phyloP scores from a whole-genome alignment of 805 yeast genomes.

The Ogataea chonburiensis region DNA sequence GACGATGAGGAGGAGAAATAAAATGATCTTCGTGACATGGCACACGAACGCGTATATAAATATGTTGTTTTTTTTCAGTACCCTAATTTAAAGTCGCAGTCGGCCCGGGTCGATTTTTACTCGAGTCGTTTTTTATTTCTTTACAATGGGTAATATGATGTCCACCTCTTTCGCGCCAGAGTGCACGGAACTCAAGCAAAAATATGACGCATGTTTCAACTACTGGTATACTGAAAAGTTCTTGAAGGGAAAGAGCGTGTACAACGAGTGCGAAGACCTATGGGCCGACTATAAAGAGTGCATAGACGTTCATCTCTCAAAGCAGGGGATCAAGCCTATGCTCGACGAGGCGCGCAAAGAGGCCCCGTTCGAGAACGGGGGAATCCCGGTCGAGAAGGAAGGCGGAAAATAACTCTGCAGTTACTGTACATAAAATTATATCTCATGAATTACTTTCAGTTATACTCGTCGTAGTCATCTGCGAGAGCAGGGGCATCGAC shows the following conservation, averaged over 20 bases:
- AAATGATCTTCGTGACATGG: conserved; percentile 30
- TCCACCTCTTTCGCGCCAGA: conserved; percentile 95
- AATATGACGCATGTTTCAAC: conserved; percentile 91
- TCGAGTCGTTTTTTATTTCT: conserved; percentile 7
- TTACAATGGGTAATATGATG: conserved; percentile 65
- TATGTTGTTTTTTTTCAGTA: conserved; percentile 3
- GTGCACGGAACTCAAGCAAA: conserved; percentile 81
- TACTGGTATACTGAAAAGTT: conserved; percentile 92
- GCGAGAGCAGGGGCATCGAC: conserved; percentile 22
- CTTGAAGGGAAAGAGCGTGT: conserved; percentile 55
- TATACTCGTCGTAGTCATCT: conserved; percentile 34
- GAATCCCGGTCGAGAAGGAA: conserved; percentile 34
- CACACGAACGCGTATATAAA: conserved; percentile 9
- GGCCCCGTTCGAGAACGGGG: conserved; percentile 81
- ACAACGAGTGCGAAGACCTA: conserved; percentile 86
- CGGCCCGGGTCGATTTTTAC: conserved; percentile 3
- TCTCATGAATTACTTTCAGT: conserved; percentile 11
- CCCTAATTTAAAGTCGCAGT: too few relatives aligned
- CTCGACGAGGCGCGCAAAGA: conserved; percentile 87
- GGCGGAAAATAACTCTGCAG: conserved; percentile 6
- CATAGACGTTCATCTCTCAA: conserved; percentile 65
- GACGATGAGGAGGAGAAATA: conserved; percentile 30
- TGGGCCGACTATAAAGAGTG: conserved; percentile 92
- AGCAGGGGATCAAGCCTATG: conserved; percentile 77
- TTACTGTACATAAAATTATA: conserved; percentile 10